These are phyloP conservation scores for Penicillium cosmopolitanum DNA, from an alignment of 495 filamentous ascomycete genomes.

Conservation along the genomic window DNA sequence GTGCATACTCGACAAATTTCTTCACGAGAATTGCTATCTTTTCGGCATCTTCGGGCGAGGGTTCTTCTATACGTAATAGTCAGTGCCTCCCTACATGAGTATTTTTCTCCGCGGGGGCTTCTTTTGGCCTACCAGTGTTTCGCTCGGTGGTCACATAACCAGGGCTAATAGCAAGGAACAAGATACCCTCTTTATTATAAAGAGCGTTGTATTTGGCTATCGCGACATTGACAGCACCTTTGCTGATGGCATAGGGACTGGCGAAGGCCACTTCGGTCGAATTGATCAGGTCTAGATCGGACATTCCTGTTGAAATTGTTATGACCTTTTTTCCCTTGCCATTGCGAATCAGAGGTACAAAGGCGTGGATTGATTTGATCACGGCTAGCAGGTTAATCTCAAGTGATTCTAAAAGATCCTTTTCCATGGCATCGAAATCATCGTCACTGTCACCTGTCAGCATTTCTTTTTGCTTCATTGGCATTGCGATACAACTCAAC, in stretches of 20 bases:
- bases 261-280: conserved; percentile 28
- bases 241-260: conserved; percentile 41
- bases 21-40: conserved; percentile 27
- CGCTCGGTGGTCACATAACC: conserved; percentile 49
- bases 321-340: conserved; percentile 59
- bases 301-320: conserved; percentile 51
- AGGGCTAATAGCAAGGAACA: conserved; percentile 54
- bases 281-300: conserved; percentile 49
- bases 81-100: neutral
- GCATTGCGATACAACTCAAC: too few species aligned
- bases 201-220: conserved; percentile 54
- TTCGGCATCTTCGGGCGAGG: conserved; percentile 39
- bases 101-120: neutral
- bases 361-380: conserved; percentile 41
- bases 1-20: conserved; percentile 48
- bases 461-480: too few species aligned
- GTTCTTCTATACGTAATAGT: conserved; percentile 26
- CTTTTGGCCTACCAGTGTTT: conserved; percentile 16
- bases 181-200: conserved; percentile 53
- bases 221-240: conserved; percentile 49
- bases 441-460: too few species aligned
- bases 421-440: too few species aligned
- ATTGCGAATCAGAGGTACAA: conserved; percentile 54
- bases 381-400: conserved; percentile 43
- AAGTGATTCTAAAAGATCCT: conserved; percentile 27